phyloP scores from a whole-genome alignment of 1,284 basidiomycete species.

The Puccinia hordei region DNA sequence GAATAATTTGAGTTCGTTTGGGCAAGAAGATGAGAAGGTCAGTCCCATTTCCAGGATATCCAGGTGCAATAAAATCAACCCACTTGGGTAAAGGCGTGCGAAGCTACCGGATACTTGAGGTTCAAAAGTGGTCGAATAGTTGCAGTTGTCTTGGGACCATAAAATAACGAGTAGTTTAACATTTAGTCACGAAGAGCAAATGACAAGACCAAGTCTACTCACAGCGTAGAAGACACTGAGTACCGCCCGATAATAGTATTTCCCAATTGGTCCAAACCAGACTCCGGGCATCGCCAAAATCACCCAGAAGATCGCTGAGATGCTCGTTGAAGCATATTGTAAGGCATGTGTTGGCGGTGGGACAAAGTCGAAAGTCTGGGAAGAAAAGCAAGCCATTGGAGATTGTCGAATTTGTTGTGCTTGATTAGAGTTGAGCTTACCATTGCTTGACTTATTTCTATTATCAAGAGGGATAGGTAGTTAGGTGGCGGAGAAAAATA shows the following conservation, averaged over 20 bases:
- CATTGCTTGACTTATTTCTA: constrained; percentile 49
- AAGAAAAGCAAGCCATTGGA: not conserved
- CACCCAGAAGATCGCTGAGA: constrained; percentile 49
- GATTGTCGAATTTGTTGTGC: not conserved
- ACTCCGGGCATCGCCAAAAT: constrained; percentile 47
- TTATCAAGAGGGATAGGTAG: not conserved
- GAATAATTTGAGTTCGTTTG: not conserved
- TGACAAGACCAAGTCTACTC: not conserved
- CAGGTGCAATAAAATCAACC: not conserved
- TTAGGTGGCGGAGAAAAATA: not conserved
- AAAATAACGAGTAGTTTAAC: not conserved
- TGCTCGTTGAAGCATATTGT: constrained; percentile 40
- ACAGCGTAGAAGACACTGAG: constrained; percentile 49
- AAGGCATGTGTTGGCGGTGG: constrained; percentile 43
- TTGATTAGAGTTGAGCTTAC: constrained; percentile 7
- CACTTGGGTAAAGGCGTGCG: constrained; percentile 45
- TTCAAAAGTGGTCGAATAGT: constrained; percentile 46
- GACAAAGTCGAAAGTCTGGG: constrained; percentile 48
- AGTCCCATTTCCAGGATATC: not conserved
- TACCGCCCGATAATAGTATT: constrained; percentile 50
- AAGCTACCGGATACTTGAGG: constrained; percentile 38
- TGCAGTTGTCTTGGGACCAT: constrained; percentile 38
- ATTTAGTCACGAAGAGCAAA: not conserved
- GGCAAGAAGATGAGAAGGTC: not conserved
- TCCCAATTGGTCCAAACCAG: constrained; percentile 51